A percentile compares a stretch with the other conserved stretches of the same genome.
Evolutionary conservation across 805 yeast genomes (phyloP).

Genomic region (Ogataea minuta): DNA sequence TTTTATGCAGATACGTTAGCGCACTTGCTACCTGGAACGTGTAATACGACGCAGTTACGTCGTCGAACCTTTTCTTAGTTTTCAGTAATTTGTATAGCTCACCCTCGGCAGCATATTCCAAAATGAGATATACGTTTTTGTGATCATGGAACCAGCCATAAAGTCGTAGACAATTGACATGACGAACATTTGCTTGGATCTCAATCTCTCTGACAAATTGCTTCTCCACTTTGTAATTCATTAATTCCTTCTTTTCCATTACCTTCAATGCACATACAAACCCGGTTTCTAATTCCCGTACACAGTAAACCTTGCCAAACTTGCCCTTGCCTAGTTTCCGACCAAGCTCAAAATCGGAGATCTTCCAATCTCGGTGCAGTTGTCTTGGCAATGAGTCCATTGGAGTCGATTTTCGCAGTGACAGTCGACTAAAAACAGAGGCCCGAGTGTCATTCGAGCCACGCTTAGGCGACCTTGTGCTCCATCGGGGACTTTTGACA

Average conservation of each 20-base stretch:
- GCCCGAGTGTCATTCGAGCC: slow-evolving; percentile 2
- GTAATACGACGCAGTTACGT: slow-evolving; percentile 72
- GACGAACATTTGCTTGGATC: slow-evolving; percentile 77
- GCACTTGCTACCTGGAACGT: slow-evolving; percentile 83
- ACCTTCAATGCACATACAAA: slow-evolving; percentile 87
- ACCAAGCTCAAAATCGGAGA: slow-evolving; percentile 78
- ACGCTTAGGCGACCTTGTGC: slow-evolving; percentile 4
- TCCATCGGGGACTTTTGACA: slow-evolving; percentile 8
- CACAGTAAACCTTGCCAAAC: slow-evolving; percentile 91
- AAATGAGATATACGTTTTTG: slow-evolving; percentile 72
- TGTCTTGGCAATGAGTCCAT: slow-evolving; percentile 14
- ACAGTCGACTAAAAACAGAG: slow-evolving; percentile 23
- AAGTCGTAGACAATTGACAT: slow-evolving; percentile 75
- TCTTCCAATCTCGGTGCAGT: slow-evolving; percentile 25
- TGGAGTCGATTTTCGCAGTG: slow-evolving; percentile 20
- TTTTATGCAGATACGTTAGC: slow-evolving; percentile 70
- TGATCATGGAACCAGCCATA: slow-evolving; percentile 85
- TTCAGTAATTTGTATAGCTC: slow-evolving; percentile 78
- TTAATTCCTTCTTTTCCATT: slow-evolving; percentile 80
- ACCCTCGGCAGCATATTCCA: slow-evolving; percentile 84
- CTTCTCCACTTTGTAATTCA: slow-evolving; percentile 71
- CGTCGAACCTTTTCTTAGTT: slow-evolving; percentile 65
- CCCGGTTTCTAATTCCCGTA: slow-evolving; percentile 68
- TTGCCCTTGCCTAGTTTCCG: slow-evolving; percentile 88
- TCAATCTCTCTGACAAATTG: slow-evolving; percentile 91